These are phyloP conservation scores for Gracilaria caudata DNA, from an alignment of 23 red algal species.

Conservation along the genomic window DNA sequence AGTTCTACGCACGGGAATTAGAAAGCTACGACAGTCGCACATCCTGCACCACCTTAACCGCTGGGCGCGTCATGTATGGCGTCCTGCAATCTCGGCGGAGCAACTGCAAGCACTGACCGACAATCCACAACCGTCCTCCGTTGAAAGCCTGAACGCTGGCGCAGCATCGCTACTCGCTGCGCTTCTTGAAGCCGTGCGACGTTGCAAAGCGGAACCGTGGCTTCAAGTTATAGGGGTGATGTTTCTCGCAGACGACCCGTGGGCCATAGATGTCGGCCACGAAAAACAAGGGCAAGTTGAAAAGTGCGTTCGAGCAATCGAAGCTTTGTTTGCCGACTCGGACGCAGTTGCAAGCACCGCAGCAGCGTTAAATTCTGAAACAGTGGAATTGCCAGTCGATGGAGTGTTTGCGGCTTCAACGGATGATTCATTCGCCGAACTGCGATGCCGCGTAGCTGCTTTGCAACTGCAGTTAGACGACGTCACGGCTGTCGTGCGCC, in stretches of 20 bases:
- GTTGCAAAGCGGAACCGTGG: constrained; percentile 51
- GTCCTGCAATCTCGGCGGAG: constrained; percentile 43
- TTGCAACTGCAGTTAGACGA: constrained; percentile 64
- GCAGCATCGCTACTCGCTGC: constrained; percentile 41
- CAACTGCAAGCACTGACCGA: constrained; percentile 17
- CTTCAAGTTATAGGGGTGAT: constrained; percentile 41
- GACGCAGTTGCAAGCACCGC: constrained; percentile 5
- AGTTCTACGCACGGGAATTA: constrained; percentile 33
- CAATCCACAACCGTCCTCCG: constrained; percentile 4
- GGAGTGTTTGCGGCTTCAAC: constrained; percentile 17
- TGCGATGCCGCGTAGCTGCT: constrained; percentile 57
- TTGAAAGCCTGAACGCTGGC: constrained; percentile 30
- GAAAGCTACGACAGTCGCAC: constrained; percentile 29
- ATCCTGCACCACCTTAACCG: constrained; percentile 67
- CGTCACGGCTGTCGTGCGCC: constrained; percentile 63
- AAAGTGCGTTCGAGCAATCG: constrained; percentile 14
- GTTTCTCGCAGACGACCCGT: constrained; percentile 68
- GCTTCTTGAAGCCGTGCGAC: constrained; percentile 44
- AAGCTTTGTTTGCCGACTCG: constrained; percentile 29
- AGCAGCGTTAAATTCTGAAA: constrained; percentile 10
- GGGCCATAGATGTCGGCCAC: constrained; percentile 56
- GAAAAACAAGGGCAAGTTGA: constrained; percentile 8
- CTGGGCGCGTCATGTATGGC: constrained; percentile 66
- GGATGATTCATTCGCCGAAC: constrained; percentile 55
- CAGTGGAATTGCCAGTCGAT: constrained; percentile 25